Base-by-base conservation (phyloP, 192 early-diverging fungal genomes). In the Chytriomyces sp. region DNA sequence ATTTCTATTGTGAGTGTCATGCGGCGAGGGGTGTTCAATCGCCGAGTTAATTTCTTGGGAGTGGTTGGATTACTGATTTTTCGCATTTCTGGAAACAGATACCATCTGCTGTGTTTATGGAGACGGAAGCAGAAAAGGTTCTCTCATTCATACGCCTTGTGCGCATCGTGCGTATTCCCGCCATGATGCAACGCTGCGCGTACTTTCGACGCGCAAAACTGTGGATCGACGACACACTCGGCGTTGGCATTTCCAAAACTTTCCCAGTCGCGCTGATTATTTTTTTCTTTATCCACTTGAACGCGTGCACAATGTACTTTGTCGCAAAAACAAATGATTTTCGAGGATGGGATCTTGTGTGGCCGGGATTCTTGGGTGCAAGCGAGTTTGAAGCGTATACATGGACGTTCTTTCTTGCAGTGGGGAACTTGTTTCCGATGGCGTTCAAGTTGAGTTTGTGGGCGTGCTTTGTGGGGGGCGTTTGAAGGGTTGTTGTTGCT, bases 401-500 rank as follows among this genome's bases (percentile, higher is more conserved):
- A 0, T 73, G 71, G 71, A 62, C 71, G 7, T 73, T 73, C 60
- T 73, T 73, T 45, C 61, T 49, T 18, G 71, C 63, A 3, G 74
- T 66, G 16, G 61, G 61, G 50, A 76, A 76, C 46, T 11, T 64
- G 7, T 62, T 76, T 35, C 74, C 74, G 18, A 64, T 76, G 49
- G n/a, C 61, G 16, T 76, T 64, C 46, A 76, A 76, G 69, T 67
- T 72, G 44, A 49, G 69, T 72, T 10, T 59, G 1, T n/a, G n/a
- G n/a, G 10, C 44, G 18, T 68, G 67, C 13, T 26, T 45, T 65
- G 43, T 46, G 50, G n/a, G n/a, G n/a, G n/a, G n/a, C 1, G 0
- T 2, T 26, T 16, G n/a, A 64, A 11, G 10, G n/a, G n/a, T 3
- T 23, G 26, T 64, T n/a, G n/a, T n/a, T n/a, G 20, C 5, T 13